Conservation (phyloP, 495 filamentous ascomycete genomes). For the Cudoniella acicularis region DNA sequence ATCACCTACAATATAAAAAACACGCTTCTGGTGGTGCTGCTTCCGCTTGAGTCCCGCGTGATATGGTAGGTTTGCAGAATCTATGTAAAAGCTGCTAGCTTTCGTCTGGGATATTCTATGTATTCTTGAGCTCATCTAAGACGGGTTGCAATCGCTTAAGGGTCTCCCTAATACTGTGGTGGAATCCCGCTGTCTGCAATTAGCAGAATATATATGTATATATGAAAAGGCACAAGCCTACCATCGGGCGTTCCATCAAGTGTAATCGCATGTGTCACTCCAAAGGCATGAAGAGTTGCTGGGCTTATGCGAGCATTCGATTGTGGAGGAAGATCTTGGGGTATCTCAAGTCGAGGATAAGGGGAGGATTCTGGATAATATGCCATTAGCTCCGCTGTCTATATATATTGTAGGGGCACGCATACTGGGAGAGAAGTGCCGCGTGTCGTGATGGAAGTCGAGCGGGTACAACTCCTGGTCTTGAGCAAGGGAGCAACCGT, state of each 20-base stretch:
- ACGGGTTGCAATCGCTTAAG: conserved; percentile 19
- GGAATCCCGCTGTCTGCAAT: conserved; percentile 29
- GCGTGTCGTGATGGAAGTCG: conserved; percentile 33
- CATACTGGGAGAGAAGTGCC: conserved; percentile 32
- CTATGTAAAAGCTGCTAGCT: conserved; percentile 6
- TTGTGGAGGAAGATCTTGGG: conserved; percentile 26
- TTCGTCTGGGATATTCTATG: conserved; percentile 23
- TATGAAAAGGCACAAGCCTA: conserved; percentile 15
- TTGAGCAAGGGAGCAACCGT: conserved; percentile 20
- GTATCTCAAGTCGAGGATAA: conserved; percentile 33
- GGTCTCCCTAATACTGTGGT: conserved; percentile 27
- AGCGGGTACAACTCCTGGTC: conserved; percentile 31
- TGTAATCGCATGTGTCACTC: conserved; percentile 32
- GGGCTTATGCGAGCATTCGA: conserved; percentile 31
- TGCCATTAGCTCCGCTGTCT: conserved; percentile 13
- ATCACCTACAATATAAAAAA: no score
- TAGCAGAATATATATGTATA: conserved; percentile 20
- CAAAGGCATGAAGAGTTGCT: conserved; percentile 31
- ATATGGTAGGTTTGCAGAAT: neutral
- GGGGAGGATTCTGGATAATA: conserved; percentile 27
- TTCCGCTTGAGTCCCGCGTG: neutral
- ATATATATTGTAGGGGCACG: neutral
- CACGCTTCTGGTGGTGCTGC: no score
- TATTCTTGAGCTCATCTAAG: conserved; percentile 30
- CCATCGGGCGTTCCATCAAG: conserved; percentile 34